Evolutionary conservation across 169 alveolate genomes (phyloP).

Genomic region (Eimeria mitis): DNA sequence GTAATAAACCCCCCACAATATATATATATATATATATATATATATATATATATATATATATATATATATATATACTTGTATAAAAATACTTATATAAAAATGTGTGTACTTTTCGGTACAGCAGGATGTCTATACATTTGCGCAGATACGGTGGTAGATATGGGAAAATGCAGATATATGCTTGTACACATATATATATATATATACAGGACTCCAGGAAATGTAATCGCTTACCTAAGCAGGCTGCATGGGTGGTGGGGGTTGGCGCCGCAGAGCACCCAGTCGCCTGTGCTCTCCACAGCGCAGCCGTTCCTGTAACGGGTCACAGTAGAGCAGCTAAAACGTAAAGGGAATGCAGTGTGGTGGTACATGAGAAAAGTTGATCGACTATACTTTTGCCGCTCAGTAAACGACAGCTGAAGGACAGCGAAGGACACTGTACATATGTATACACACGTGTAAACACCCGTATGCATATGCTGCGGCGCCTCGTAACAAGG

Average conservation of each 20-base stretch:
- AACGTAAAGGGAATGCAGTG: not conserved
- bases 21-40: not conserved
- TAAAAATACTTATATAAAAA: not conserved
- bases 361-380: not conserved
- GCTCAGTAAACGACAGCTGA: not conserved
- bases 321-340: not conserved
- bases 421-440: not conserved
- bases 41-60: not conserved
- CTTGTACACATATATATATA: not conserved
- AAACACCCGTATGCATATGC: not conserved
- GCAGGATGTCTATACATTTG: not conserved
- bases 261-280: conserved; percentile 63
- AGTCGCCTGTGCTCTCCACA: conserved; percentile 26
- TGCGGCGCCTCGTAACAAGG: not conserved
- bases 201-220: not conserved
- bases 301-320: conserved; percentile 18
- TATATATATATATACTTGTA: not conserved
- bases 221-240: not conserved
- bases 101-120: not conserved
- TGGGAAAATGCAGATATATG: not conserved
- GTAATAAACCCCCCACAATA: not conserved
- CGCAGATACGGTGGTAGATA: not conserved
- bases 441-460: not conserved
- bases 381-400: too few species aligned
- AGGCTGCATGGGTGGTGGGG: conserved; percentile 33